phyloP scores from a whole-genome alignment of 2,329 filamentous ascomycete genomes.

The Scytalidium lignicola region DNA sequence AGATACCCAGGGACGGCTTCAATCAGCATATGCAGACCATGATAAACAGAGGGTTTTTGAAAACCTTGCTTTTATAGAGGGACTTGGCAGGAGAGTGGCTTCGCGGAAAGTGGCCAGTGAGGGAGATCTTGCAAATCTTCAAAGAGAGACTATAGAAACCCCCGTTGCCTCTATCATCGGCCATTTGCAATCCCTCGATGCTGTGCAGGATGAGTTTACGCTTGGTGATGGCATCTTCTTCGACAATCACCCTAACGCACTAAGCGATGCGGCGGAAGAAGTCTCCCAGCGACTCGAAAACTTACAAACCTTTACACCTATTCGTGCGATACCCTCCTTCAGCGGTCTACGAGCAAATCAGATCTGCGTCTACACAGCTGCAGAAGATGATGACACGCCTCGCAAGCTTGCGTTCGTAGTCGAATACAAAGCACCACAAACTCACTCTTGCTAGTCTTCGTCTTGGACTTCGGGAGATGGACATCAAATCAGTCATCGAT shows the following conservation, averaged over 20 bases:
- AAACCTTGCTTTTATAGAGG: conserved; percentile 7
- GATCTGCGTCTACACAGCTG: conserved; percentile 2
- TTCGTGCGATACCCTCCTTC: background rate
- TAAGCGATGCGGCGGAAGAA: conserved; percentile 4
- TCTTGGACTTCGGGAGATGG: conserved; percentile 33
- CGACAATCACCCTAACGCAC: conserved; percentile 5
- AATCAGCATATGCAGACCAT: too few relatives aligned
- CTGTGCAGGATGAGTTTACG: conserved; percentile 13
- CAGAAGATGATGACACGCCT: background rate
- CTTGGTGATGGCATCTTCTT: conserved; percentile 7
- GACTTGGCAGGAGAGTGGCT: conserved; percentile 4
- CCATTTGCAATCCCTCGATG: conserved; percentile 16
- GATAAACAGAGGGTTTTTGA: background rate
- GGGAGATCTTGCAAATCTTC: conserved; percentile 17
- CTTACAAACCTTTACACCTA: background rate
- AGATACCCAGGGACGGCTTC: conserved; percentile 27
- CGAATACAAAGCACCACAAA: too few relatives aligned
- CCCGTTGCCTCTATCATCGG: conserved; percentile 16
- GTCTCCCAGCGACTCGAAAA: background rate
- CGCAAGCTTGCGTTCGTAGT: conserved; percentile 28
- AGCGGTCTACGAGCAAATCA: background rate
- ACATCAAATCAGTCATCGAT: conserved; percentile 28
- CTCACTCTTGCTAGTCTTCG: conserved; percentile 35
- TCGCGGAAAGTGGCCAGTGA: conserved; percentile 15
- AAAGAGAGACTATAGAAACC: conserved; percentile 18